These are phyloP conservation scores for Saturnispora sanitii DNA, from an alignment of 805 yeast species.

Conservation along the genomic window DNA sequence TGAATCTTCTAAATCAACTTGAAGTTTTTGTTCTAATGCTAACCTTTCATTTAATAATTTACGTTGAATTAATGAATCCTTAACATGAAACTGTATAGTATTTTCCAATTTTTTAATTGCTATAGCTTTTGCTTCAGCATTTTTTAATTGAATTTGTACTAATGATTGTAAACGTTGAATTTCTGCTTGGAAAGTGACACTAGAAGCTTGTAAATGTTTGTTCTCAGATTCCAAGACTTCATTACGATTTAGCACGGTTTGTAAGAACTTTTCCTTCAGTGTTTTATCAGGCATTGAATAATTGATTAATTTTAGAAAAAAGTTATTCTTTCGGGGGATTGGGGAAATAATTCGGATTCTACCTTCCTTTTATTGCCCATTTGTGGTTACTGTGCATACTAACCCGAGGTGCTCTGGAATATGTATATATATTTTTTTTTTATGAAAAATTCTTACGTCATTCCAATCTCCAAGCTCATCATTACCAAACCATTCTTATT, in stretches of 20 bases:
- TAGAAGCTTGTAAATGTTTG: no score
- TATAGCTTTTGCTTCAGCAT: not conserved
- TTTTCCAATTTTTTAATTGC: not conserved
- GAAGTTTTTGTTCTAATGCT: not conserved
- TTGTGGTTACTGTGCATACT: no score
- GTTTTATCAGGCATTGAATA: no score
- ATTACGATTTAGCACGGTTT: constrained; percentile 1
- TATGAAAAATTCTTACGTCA: no score
- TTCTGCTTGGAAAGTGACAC: not conserved
- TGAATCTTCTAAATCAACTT: not conserved
- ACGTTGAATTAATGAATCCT: not conserved
- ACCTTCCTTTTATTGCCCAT: no score
- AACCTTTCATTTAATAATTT: not conserved
- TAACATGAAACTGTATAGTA: not conserved
- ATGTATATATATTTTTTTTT: no score
- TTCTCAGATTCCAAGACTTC: not conserved
- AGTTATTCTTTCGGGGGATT: no score
- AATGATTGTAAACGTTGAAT: constrained; percentile 1
- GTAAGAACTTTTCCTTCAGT: constrained; percentile 6
- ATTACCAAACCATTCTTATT: no score
- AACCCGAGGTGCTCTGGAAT: no score
- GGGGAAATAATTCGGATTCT: no score
- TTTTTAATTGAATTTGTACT: not conserved
- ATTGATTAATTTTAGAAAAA: no score
- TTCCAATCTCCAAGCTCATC: no score